Evolutionary conservation across 805 yeast species (phyloP).

Genomic region (Yamadazyma endophytica): DNA sequence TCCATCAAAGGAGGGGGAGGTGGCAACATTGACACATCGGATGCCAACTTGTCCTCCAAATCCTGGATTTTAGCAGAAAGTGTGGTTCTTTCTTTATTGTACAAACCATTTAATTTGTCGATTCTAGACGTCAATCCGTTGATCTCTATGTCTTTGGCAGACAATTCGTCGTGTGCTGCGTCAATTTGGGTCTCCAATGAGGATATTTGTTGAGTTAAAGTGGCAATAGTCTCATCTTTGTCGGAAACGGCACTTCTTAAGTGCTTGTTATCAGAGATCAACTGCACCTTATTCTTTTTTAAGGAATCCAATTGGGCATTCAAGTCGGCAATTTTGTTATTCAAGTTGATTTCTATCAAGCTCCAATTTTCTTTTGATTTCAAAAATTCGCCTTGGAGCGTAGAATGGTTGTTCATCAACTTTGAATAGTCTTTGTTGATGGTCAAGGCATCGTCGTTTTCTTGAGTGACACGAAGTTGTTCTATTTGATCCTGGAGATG

Average conservation of each 20-base stretch:
- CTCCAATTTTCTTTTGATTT: slow-evolving; percentile 82
- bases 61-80: slow-evolving; percentile 20
- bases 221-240: slow-evolving; percentile 19
- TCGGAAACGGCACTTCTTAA: slow-evolving; percentile 13
- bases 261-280: slow-evolving; percentile 26
- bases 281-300: slow-evolving; percentile 24
- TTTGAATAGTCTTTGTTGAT: slow-evolving; percentile 42
- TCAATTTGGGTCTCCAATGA: slow-evolving; percentile 2
- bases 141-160: slow-evolving; percentile 3
- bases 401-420: slow-evolving; percentile 45
- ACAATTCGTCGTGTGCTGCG: slow-evolving; percentile 1
- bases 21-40: background rate
- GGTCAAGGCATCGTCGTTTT: too few relatives aligned
- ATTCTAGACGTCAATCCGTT: slow-evolving; percentile 1
- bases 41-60: slow-evolving; percentile 10
- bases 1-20: too few relatives aligned
- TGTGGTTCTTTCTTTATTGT: slow-evolving; percentile 24
- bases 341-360: slow-evolving; percentile 65
- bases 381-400: slow-evolving; percentile 66
- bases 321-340: slow-evolving; percentile 40
- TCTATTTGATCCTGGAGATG: slow-evolving; percentile 63
- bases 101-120: slow-evolving; percentile 25
- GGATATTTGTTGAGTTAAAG: slow-evolving; percentile 17
- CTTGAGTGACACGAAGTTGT: too few relatives aligned
- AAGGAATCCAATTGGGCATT: slow-evolving; percentile 21